Conservation (phyloP, 805 yeast species). For the Tetrapisispora taiwanensis region DNA sequence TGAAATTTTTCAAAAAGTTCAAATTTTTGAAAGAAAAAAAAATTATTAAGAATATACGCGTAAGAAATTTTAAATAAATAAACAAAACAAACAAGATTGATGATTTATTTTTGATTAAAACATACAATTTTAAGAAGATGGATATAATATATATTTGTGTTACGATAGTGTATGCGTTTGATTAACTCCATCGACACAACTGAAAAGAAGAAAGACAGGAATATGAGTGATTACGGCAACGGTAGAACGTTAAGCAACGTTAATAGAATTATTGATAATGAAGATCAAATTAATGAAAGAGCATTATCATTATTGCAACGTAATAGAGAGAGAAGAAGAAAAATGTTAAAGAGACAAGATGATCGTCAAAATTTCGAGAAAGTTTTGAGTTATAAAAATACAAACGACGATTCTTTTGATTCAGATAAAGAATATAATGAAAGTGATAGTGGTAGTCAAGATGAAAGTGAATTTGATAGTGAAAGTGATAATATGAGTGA, state of each 20-base stretch:
- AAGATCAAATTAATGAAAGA: conserved; percentile 23
- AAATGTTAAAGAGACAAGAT: conserved; percentile 8
- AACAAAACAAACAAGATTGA: no score
- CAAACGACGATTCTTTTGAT: background rate
- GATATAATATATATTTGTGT: no score
- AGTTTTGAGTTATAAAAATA: background rate
- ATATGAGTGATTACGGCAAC: conserved; percentile 2
- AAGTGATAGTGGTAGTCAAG: background rate
- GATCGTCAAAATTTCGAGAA: conserved; percentile 4
- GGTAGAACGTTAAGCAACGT: conserved; percentile 14
- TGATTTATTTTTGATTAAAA: no score
- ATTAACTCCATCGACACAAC: no score
- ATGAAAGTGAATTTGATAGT: background rate
- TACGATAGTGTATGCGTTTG: no score
- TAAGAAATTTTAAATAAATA: no score
- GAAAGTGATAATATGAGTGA: background rate
- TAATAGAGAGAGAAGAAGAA: conserved; percentile 22
- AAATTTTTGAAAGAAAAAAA: no score
- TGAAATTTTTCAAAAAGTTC: no score
- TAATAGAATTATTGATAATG: conserved; percentile 12
- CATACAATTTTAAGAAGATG: no score
- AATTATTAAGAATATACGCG: no score
- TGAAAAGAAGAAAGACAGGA: no score
- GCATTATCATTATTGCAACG: conserved; percentile 23
- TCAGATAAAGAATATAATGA: conserved; percentile 15